Conservation (phyloP, 1,284 basidiomycete genomes). For the Cryptococcus sp. region DNA sequence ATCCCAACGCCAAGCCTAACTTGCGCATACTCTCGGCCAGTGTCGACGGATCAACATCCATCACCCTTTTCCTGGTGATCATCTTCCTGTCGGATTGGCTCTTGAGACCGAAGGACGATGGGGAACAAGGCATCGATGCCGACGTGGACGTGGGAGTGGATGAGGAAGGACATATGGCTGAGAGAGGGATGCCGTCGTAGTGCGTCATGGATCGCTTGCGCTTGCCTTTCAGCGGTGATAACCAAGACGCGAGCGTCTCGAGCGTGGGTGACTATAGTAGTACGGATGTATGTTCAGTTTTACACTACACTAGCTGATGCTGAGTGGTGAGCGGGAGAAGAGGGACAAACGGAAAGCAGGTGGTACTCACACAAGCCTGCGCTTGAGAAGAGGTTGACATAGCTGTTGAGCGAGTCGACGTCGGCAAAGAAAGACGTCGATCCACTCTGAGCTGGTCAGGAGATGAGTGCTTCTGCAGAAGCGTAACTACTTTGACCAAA, state of each 20-base stretch:
- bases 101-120: neutral
- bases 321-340: too few relatives aligned
- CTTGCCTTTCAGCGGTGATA: conserved; percentile 1
- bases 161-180: conserved; percentile 8
- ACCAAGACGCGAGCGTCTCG: neutral
- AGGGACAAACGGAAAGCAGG: too few relatives aligned
- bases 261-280: too few relatives aligned
- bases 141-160: conserved; percentile 6
- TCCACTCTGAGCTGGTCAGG: neutral
- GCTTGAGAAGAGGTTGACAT: too few relatives aligned
- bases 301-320: too few relatives aligned
- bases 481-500: neutral
- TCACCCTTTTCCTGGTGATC: conserved; percentile 5
- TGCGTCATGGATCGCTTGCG: conserved; percentile 21
- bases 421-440: too few relatives aligned
- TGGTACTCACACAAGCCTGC: too few relatives aligned
- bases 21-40: conserved; percentile 1
- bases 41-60: conserved; percentile 4
- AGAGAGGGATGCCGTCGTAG: conserved; percentile 11
- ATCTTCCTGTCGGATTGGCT: neutral
- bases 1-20: neutral
- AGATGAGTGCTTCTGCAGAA: neutral
- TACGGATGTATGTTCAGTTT: too few relatives aligned
- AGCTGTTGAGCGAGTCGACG: too few relatives aligned
- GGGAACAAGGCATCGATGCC: conserved; percentile 2